A percentile compares a stretch with the other conserved stretches of the same genome.
phyloP scores from a whole-genome alignment of 176 grass and related monocot species.

The Oryza glaberrima region DNA sequence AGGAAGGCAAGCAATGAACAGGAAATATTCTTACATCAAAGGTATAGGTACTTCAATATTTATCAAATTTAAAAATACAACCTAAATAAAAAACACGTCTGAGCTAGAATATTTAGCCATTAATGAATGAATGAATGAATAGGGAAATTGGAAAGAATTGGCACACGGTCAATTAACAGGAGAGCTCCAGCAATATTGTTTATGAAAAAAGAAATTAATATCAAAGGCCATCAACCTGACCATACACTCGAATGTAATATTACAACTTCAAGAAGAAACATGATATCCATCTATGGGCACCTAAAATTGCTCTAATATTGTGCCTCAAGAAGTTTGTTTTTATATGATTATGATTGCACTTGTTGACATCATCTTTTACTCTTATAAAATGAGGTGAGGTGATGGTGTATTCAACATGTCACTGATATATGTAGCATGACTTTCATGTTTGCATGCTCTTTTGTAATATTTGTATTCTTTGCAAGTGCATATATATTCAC shows the following conservation, averaged over 20 bases:
- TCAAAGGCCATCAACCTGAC: conserved; percentile 13
- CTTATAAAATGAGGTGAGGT: not conserved
- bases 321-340: conserved; percentile 15
- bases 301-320: conserved; percentile 12
- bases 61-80: not conserved
- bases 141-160: not conserved
- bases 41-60: not conserved
- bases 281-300: conserved; percentile 19
- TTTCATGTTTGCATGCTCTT: not conserved
- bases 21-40: not conserved
- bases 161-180: conserved; percentile 5
- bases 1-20: not conserved
- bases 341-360: not conserved
- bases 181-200: not conserved
- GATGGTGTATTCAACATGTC: not conserved
- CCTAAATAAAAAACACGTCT: not conserved
- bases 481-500: not conserved
- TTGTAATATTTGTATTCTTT: not conserved
- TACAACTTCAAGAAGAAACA: conserved; percentile 4
- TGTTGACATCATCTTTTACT: not conserved
- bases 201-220: conserved; percentile 22
- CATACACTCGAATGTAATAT: conserved; percentile 4
- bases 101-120: not conserved
- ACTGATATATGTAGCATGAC: not conserved
- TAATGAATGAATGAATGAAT: not conserved